A percentile compares a stretch with the other conserved stretches of the same genome.
Conservation (phyloP, 257 asterid species). For the Nicotiana attenuata region DNA sequence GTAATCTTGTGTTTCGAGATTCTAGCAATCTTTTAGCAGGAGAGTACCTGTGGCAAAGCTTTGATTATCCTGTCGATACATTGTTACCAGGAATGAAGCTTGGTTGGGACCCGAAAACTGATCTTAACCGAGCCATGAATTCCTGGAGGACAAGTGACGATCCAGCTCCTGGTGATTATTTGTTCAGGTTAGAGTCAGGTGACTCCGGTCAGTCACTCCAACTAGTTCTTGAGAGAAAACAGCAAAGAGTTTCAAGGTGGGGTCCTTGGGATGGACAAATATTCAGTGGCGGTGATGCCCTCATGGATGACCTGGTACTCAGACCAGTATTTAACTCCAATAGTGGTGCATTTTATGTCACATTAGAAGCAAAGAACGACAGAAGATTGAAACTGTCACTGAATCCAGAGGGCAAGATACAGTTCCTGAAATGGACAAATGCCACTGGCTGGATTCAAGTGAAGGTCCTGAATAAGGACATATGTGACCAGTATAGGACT, state of each 20-base stretch:
- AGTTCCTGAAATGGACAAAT: conserved; percentile 34
- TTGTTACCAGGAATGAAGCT: conserved; percentile 53
- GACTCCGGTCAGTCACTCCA: conserved; percentile 8
- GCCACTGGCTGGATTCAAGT: conserved; percentile 23
- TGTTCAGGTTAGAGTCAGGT: conserved; percentile 24
- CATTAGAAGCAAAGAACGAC: conserved; percentile 21
- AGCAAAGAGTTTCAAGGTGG: conserved; percentile 26
- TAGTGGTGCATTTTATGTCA: conserved; percentile 20
- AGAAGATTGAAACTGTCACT: conserved; percentile 20
- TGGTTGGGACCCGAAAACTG: conserved; percentile 35
- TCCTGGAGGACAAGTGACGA: conserved; percentile 34
- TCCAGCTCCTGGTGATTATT: conserved; percentile 35
- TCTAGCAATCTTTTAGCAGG: not conserved
- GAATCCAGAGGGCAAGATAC: conserved; percentile 25
- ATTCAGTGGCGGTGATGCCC: conserved; percentile 21
- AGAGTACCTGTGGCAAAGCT: conserved; percentile 40
- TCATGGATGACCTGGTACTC: conserved; percentile 19
- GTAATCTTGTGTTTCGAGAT: conserved; percentile 25
- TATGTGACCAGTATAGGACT: conserved; percentile 29
- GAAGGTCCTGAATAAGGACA: conserved; percentile 23
- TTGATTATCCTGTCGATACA: conserved; percentile 33
- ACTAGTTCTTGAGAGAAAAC: conserved; percentile 30
- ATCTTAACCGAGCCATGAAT: conserved; percentile 19
- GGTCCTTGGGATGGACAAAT: conserved; percentile 42
- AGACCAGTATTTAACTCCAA: conserved; percentile 9